Base-by-base conservation (phyloP, 2,329 filamentous ascomycete genomes). In the Pezicula radicicola region DNA sequence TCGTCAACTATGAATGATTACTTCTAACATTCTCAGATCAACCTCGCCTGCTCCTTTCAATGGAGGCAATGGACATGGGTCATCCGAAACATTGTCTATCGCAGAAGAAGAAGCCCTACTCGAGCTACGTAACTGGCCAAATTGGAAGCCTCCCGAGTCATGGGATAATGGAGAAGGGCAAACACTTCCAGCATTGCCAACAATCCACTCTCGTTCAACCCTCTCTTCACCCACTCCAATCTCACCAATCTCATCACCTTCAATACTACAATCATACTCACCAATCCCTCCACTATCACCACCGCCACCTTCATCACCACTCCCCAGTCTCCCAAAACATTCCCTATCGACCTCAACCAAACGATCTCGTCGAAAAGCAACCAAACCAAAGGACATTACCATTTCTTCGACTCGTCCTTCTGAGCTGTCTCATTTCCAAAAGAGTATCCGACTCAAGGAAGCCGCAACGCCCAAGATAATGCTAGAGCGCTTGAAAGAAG, bases 401-500 rank as follows among this genome's bases (percentile, higher is more conserved):
- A 37, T 27, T 12, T 19, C 30, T 15, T 40, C 30, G 3, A 10
- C 52, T 7, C 63, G 64, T 2, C 6, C n/a, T 7, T 46, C 52
- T 6, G 63, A 65, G 10, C 43, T 58, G 36, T 68, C 61, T 18
- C 66, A 72, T 8, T 70, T 84, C 52, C 77, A 81, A 62, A 72
- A 75, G 8, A 78, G 82, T 57, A 75, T 83, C 45, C 69, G 72
- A 33, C 73, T 76, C 46, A 83, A 85, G 79, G 75, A 78, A 9
- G 72, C 71, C 4, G 78, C 80, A 6, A 75, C 73, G 27, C 69
- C 75, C 0, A 74, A 76, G 46, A 69, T 78, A 28, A 73, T 84
- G 42, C 69, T 86, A 4, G 71, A 76, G 33, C 75, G 81, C 4
- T 70, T 87, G 36, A 80, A 76, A 30, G 75, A 80, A 56, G 71